Base-by-base conservation (phyloP, 1,139 yeast genomes). In the Geotrichum aggregatum region DNA sequence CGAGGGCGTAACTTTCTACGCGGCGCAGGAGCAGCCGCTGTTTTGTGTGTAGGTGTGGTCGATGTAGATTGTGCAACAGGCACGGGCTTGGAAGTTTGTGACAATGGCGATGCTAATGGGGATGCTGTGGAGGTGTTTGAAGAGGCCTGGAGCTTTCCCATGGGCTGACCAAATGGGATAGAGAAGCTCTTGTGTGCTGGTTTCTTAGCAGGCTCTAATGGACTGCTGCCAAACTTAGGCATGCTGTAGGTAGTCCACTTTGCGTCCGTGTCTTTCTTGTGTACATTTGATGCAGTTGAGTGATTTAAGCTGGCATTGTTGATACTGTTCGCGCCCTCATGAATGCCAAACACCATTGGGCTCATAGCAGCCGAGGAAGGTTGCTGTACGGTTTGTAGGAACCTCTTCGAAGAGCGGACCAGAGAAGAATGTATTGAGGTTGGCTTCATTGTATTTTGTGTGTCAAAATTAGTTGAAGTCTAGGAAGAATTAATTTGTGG, bases 1-100 rank as follows among this genome's bases (percentile, higher is more conserved):
- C 89, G 78, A 2, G 98, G 96, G 62, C 82, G 80, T 55, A 91
- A 74, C 34, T 79, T 76, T 70, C 96, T 79, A 69, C 71, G 65
- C 50, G 70, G 77, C 71, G 59, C 58, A 33, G 58, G 54, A 1
- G 62, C 50, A 1, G 61, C 33, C n/a, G 51, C 48, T 8, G 54
- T 34, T 34, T 50, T 35, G 43, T 61, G 54, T 42, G 14, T 52
- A 49, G 76, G 71, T 65, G 79, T 65, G 65, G 76, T 56, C 71
- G 79, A 56, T 16, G 45, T 30, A 19, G 34, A 11, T 31, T 33
- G 31, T 38, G 35, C 22, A 3, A 33, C 14, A 7, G 41, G 7
- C 19, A 38, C 24, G 18, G 45, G 42, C 16, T n/a, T 31, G 8
- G 52, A 4, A 13, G 40, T 6, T 2, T 16, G 3, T 1, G 33